Evolutionary conservation across 805 yeast genomes (phyloP).

Genomic region (Sugiyamaella smithiae): DNA sequence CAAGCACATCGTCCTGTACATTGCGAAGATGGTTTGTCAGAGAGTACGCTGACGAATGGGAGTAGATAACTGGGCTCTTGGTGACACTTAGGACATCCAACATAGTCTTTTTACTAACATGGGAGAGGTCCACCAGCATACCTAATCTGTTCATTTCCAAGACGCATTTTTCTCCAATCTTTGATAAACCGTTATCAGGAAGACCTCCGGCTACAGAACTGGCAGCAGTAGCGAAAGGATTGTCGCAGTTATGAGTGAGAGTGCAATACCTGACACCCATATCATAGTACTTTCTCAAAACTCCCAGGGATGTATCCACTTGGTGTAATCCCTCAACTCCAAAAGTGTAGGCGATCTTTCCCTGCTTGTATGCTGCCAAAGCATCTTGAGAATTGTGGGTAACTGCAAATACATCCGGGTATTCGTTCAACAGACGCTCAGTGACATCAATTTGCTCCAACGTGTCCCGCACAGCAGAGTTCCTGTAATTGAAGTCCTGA

Average conservation of each 20-base stretch:
- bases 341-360: conserved; percentile 45
- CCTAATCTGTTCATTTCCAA: conserved; percentile 53
- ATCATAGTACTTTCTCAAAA: conserved; percentile 47
- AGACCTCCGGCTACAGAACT: conserved; percentile 46
- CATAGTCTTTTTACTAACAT: conserved; percentile 50
- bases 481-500: conserved; percentile 45
- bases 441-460: conserved; percentile 53
- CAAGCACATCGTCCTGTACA: conserved; percentile 47
- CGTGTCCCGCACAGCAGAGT: conserved; percentile 49
- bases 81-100: conserved; percentile 41
- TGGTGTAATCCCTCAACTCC: conserved; percentile 58
- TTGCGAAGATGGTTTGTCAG: conserved; percentile 45
- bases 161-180: conserved; percentile 41
- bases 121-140: conserved; percentile 51
- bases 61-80: conserved; percentile 47
- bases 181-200: conserved; percentile 45
- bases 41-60: conserved; percentile 47
- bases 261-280: conserved; percentile 55
- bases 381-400: conserved; percentile 45
- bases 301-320: conserved; percentile 48
- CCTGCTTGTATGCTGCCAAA: conserved; percentile 32
- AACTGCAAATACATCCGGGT: conserved; percentile 40
- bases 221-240: conserved; percentile 57
- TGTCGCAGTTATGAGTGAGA: conserved; percentile 54
- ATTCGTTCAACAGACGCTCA: conserved; percentile 43